Conservation (phyloP, 1,284 basidiomycete species). For the Chiua sp. region DNA sequence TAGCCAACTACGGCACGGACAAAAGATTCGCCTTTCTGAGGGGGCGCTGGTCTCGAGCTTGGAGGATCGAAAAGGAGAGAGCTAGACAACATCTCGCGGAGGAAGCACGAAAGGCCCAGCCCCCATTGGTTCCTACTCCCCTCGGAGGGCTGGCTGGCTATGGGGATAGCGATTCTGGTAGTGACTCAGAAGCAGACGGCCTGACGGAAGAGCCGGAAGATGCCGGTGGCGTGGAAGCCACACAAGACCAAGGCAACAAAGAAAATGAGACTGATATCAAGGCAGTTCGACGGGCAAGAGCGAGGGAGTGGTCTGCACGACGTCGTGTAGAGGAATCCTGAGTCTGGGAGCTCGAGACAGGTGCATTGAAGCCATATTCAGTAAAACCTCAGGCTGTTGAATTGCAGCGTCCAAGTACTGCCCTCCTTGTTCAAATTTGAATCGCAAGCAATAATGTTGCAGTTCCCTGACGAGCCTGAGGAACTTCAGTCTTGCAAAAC, state of each 20-base stretch:
- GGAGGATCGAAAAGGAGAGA: constrained; percentile 57
- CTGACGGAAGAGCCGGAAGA: constrained; percentile 6
- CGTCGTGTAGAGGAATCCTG: constrained; percentile 37
- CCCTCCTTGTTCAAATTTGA: not conserved
- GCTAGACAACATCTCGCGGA: constrained; percentile 33
- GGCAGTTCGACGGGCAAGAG: constrained; percentile 55
- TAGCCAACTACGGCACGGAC: constrained; percentile 81
- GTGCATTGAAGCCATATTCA: not conserved
- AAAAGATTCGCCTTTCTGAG: constrained; percentile 78
- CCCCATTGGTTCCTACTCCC: constrained; percentile 24
- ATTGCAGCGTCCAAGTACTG: not conserved
- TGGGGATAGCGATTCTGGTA: constrained; percentile 57
- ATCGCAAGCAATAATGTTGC: no score
- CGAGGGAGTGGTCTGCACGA: constrained; percentile 60
- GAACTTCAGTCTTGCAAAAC: no score
- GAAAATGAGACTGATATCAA: constrained; percentile 47
- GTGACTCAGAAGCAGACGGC: constrained; percentile 24
- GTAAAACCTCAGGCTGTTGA: not conserved
- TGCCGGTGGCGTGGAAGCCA: not conserved
- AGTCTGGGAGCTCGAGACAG: constrained; percentile 2
- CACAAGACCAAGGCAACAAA: not conserved
- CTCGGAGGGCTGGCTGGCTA: constrained; percentile 63
- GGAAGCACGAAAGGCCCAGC: constrained; percentile 15
- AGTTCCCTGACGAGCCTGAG: no score
- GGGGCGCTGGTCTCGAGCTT: constrained; percentile 71